A percentile compares a stretch with the other conserved stretches of the same genome.
Evolutionary conservation across 2,329 filamentous ascomycete species (phyloP).

Genomic region (Septoria petroselini): DNA sequence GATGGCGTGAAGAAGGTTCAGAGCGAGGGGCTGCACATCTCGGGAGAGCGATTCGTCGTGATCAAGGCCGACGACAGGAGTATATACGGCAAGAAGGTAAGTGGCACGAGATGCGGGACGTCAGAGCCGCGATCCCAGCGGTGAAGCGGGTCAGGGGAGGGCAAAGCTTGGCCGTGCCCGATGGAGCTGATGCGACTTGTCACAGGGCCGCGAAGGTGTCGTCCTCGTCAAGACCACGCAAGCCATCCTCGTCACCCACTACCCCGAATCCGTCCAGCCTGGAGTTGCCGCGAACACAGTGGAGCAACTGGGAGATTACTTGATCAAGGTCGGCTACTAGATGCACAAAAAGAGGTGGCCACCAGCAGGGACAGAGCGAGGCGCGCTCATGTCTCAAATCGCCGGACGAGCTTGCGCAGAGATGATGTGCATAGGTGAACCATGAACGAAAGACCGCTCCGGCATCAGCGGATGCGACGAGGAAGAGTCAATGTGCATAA

Average conservation of each 20-base stretch:
- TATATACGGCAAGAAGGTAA: conserved; percentile 83
- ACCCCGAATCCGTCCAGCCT: conserved; percentile 69
- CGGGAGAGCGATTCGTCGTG: conserved; percentile 73
- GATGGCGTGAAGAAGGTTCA: conserved; percentile 64
- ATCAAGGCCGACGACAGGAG: conserved; percentile 72
- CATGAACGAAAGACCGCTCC: too few relatives aligned
- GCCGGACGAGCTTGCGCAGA: too few relatives aligned
- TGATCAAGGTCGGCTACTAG: conserved; percentile 73
- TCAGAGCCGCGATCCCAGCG: too few relatives aligned
- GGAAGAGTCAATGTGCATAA: too few relatives aligned
- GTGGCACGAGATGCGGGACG: conserved; percentile 34
- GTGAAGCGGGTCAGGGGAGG: neutral
- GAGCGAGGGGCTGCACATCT: conserved; percentile 70
- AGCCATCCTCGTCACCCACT: conserved; percentile 84
- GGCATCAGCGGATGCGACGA: too few relatives aligned
- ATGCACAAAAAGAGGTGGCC: too few relatives aligned
- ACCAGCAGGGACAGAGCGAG: too few relatives aligned
- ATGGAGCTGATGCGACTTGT: neutral
- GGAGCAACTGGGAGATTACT: conserved; percentile 82
- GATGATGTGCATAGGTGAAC: too few relatives aligned
- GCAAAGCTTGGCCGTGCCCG: neutral
- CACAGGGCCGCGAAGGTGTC: conserved; percentile 73
- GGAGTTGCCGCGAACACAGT: conserved; percentile 75
- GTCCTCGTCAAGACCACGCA: conserved; percentile 82
- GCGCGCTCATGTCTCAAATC: too few relatives aligned